Evolutionary conservation across 352 stramenopile species (phyloP), one percentile per base, ranked within the genome.

Genomic region (Globisporangium parvum): DNA sequence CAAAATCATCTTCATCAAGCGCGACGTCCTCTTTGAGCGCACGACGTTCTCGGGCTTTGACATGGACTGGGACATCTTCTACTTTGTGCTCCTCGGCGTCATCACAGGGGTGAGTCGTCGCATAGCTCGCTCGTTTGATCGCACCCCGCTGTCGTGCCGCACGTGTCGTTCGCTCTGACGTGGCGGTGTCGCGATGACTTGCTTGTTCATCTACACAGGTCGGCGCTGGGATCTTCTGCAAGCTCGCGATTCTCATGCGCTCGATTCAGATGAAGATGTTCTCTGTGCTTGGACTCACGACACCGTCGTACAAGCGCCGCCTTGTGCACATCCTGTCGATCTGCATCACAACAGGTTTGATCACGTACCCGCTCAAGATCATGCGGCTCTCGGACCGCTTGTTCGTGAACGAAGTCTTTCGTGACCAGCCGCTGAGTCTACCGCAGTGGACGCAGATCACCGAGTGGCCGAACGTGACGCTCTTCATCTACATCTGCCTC

Each of bases 371-470:
- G 14, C 59, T 91, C 17, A 61, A 70, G 12, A 88, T 91, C 57
- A 87, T 85, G 73, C 73, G 80, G 0, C 65, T 88, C 17, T 88
- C 83, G 4, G 81, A 93, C 51, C 66, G 79, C 15, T 46, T 67
- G 11, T 72, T 93, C 41, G 73, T 91, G 47, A 91, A 93, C 59
- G 79, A 91, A 60, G 62, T 90, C 3, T 93, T 93, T 39, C 75
- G 72, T 20, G 77, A 89, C 51, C 69, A 88, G 35, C 52, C 67
- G 0, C 37, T 91, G 39, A 87, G 63, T 23, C 57, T 87, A 15
- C 71, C 70, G 0, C 68, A 87, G 51, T 86, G 79, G 77, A 88
- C 67, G 2, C 75, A 88, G 52, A 69, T 87, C 41, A 77, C 73
- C 14, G 59, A 83, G 33, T 81, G 69, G 54, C 75, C 77, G 1